A percentile compares a stretch with the other conserved stretches of the same genome.
These are phyloP conservation scores for Aspergillus baeticus DNA, from an alignment of 495 filamentous ascomycete genomes.

Conservation along the genomic window DNA sequence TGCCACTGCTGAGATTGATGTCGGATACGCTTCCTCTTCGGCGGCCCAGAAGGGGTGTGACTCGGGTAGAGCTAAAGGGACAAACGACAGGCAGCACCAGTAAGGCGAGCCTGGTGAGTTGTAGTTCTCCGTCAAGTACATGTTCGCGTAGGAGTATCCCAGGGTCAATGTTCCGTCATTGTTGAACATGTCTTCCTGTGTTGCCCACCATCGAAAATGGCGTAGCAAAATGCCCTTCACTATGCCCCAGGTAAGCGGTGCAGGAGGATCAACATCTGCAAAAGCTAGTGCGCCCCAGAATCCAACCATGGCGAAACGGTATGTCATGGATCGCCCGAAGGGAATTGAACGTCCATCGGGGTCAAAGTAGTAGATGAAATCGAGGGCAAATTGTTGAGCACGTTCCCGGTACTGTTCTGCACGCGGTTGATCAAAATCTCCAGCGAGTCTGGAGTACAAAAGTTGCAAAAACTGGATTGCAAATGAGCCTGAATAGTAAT, in stretches of 20 bases:
- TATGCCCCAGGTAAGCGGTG: slow-evolving; percentile 71
- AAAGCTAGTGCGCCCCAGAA: slow-evolving; percentile 80
- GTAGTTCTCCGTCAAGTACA: slow-evolving; percentile 79
- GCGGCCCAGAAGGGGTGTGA: slow-evolving; percentile 75
- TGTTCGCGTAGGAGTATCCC: slow-evolving; percentile 76
- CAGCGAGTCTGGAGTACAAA: slow-evolving; percentile 71
- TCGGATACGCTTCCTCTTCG: slow-evolving; percentile 60
- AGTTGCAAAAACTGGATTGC: slow-evolving; percentile 78
- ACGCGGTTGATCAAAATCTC: slow-evolving; percentile 62
- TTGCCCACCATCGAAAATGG: slow-evolving; percentile 77
- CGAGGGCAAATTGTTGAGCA: slow-evolving; percentile 61
- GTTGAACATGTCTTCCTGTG: slow-evolving; percentile 69
- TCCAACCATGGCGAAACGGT: slow-evolving; percentile 77
- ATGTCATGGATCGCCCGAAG: slow-evolving; percentile 74
- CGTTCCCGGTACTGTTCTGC: slow-evolving; percentile 68
- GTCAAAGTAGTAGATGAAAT: slow-evolving; percentile 75
- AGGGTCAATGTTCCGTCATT: slow-evolving; percentile 71
- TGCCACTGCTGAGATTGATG: slow-evolving; percentile 51
- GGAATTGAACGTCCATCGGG: slow-evolving; percentile 62
- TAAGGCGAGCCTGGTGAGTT: slow-evolving; percentile 72
- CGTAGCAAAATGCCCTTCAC: slow-evolving; percentile 73
- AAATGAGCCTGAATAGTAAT: slow-evolving; percentile 80
- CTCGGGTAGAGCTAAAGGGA: slow-evolving; percentile 63
- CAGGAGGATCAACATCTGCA: slow-evolving; percentile 68
- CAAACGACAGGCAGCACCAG: slow-evolving; percentile 78